A percentile compares a stretch with the other conserved stretches of the same genome.
Conservation (phyloP, 805 yeast genomes). For the Barnettozyma sp. region DNA sequence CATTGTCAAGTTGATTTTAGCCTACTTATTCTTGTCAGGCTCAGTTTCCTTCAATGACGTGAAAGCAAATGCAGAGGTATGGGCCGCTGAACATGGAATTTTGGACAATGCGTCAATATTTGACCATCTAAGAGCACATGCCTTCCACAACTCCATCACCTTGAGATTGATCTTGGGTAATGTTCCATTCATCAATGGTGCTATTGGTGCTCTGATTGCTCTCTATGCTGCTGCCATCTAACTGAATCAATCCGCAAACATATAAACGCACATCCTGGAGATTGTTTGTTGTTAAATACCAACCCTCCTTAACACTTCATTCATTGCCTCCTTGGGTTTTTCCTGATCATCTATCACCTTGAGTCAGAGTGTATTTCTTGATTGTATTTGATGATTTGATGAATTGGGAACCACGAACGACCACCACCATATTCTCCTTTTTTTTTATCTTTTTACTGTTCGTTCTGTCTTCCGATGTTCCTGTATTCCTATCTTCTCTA, state of each 20-base stretch:
- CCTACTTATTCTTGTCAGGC: conserved; percentile 29
- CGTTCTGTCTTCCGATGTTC: too few species aligned
- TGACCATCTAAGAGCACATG: conserved; percentile 17
- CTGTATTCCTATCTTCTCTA: too few species aligned
- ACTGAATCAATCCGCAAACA: background rate
- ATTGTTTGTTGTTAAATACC: too few species aligned
- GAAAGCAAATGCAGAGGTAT: conserved; percentile 23
- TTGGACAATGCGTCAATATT: conserved; percentile 13
- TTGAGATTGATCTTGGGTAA: conserved; percentile 28
- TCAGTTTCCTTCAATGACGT: conserved; percentile 24
- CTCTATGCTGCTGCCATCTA: conserved; percentile 29
- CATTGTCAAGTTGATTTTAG: conserved; percentile 38
- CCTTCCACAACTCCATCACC: conserved; percentile 22
- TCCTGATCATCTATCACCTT: too few species aligned
- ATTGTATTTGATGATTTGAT: background rate
- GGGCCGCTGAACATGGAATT: conserved; percentile 25
- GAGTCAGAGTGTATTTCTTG: too few species aligned
- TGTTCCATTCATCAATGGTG: conserved; percentile 27
- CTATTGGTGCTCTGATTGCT: conserved; percentile 28
- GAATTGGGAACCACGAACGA: background rate
- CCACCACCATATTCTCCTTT: background rate
- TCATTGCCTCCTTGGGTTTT: too few species aligned
- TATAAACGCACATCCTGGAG: too few species aligned
- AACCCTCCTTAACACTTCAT: too few species aligned
- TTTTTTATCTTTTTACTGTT: too few species aligned